Conservation (phyloP, 1,139 yeast genomes). For the Yueomyces sp. region DNA sequence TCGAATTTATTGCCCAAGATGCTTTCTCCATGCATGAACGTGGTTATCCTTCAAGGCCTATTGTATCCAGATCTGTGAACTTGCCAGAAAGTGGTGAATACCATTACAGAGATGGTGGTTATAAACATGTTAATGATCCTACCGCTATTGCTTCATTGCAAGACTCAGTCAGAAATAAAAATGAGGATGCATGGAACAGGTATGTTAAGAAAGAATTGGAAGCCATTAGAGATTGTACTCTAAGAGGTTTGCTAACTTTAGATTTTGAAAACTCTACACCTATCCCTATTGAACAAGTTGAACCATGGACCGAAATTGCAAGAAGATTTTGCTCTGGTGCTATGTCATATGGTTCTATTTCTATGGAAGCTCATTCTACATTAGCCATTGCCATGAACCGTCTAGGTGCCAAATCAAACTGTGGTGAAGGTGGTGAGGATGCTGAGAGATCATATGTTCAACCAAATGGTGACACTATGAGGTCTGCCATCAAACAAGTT, state of each 20-base stretch:
- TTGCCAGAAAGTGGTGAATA: conserved; percentile 95
- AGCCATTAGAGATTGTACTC: conserved; percentile 83
- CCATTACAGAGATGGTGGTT: conserved; percentile 99
- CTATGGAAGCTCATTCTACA: conserved; percentile 97
- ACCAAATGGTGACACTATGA: conserved; percentile 91
- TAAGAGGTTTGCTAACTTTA: conserved; percentile 86
- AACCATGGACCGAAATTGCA: conserved; percentile 98
- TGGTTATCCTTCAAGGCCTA: conserved; percentile 73
- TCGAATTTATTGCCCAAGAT: conserved; percentile 92
- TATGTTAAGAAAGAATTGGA: conserved; percentile 85
- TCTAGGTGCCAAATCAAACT: conserved; percentile 92
- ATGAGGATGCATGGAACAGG: conserved; percentile 82
- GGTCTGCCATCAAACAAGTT: conserved; percentile 94
- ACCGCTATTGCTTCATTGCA: conserved; percentile 89
- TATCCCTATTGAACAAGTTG: conserved; percentile 94
- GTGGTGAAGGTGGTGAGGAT: conserved; percentile 99
- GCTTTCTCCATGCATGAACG: conserved; percentile 88
- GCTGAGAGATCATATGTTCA: conserved; percentile 73
- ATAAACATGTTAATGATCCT: conserved; percentile 88
- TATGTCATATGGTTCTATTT: conserved; percentile 96
- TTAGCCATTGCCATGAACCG: conserved; percentile 98
- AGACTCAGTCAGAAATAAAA: conserved; percentile 94
- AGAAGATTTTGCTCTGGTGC: conserved; percentile 98
- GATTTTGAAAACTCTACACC: conserved; percentile 59
- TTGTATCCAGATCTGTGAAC: conserved; percentile 52